Percentiles rank a stretch among this genome's conserved stretches.
phyloP scores from a whole-genome alignment of 805 yeast genomes.

The Pichia kluyveri region DNA sequence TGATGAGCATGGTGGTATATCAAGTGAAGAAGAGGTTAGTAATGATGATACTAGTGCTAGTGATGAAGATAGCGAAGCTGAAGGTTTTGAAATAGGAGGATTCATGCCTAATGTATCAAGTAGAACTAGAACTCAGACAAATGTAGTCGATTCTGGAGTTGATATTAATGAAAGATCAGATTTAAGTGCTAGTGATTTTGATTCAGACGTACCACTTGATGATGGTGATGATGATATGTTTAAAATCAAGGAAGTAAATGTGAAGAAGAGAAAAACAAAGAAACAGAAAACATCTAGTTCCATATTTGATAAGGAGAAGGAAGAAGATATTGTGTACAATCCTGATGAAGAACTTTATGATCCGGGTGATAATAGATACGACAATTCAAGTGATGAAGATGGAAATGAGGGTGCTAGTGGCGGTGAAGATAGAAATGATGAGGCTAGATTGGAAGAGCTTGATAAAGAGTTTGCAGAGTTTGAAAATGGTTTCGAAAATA shows the following conservation, averaged over 20 bases:
- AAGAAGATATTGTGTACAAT: background rate
- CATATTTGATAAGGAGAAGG: background rate
- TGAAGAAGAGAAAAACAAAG: background rate
- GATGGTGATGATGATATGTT: background rate
- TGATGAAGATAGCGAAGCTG: constrained; percentile 17
- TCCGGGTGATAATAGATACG: background rate
- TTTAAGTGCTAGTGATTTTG: constrained; percentile 13
- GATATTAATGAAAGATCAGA: constrained; percentile 7
- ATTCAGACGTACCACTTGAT: constrained; percentile 3
- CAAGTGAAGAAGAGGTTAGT: constrained; percentile 18
- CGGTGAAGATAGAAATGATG: constrained; percentile 10
- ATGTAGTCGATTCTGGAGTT: background rate
- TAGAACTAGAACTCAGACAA: constrained; percentile 7
- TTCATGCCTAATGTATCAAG: constrained; percentile 9
- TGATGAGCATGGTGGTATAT: constrained; percentile 37
- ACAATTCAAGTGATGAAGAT: background rate
- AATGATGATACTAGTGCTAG: constrained; percentile 1
- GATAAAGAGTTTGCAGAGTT: constrained; percentile 11
- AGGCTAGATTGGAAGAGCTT: constrained; percentile 5
- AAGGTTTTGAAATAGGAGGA: constrained; percentile 18
- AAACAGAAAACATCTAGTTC: background rate
- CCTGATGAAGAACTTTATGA: constrained; percentile 9
- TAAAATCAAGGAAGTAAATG: background rate
- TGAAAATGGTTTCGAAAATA: constrained; percentile 10
- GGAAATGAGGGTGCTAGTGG: background rate